Conservation (phyloP, 2,329 filamentous ascomycete species). For the Diaporthe sp. region DNA sequence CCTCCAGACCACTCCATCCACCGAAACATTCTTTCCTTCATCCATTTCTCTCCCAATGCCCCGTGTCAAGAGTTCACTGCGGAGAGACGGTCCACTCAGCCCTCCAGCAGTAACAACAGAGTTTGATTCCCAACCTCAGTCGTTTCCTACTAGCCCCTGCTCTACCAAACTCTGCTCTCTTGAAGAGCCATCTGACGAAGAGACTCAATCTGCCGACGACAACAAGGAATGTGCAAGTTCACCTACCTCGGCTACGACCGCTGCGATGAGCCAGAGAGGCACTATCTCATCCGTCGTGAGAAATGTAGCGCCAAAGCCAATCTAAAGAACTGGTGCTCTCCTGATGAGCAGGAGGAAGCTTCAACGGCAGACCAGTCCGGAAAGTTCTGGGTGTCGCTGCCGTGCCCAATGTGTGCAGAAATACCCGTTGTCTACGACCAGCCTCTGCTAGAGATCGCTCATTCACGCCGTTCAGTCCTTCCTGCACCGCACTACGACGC, state of each 20-base stretch:
- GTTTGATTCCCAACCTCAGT: constrained; percentile 14
- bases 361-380: constrained; percentile 30
- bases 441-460: constrained; percentile 42
- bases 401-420: constrained; percentile 41
- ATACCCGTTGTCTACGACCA: constrained; percentile 40
- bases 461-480: constrained; percentile 41
- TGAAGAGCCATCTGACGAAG: constrained; percentile 10
- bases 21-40: constrained; percentile 16
- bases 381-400: constrained; percentile 33
- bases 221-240: constrained; percentile 39
- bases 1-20: constrained; percentile 21
- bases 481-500: constrained; percentile 41
- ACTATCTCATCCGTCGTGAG: constrained; percentile 42
- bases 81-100: constrained; percentile 33
- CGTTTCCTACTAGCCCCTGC: constrained; percentile 9
- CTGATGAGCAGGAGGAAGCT: constrained; percentile 40
- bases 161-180: constrained; percentile 15
- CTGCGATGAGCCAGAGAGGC: constrained; percentile 42
- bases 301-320: constrained; percentile 40
- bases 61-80: constrained; percentile 35
- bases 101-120: constrained; percentile 29
- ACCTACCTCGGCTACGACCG: constrained; percentile 42
- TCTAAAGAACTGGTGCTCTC: constrained; percentile 41
- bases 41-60: constrained; percentile 26
- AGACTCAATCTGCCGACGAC: constrained; percentile 5